Evolutionary conservation across 2,329 filamentous ascomycete genomes (phyloP).

Genomic region (Fusarium guadeloupense): DNA sequence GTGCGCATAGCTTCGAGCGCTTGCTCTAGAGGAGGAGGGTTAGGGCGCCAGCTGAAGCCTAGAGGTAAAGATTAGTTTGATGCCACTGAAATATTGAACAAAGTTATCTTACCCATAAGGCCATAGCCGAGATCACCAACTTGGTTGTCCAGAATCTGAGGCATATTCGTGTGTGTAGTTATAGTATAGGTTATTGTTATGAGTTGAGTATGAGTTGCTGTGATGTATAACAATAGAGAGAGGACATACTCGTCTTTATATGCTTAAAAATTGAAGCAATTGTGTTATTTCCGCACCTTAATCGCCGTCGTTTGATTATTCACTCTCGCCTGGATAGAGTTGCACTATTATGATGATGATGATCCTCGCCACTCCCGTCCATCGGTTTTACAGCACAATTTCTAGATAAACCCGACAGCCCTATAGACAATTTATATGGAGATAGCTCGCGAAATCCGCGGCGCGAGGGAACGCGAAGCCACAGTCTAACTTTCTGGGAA

Average conservation of each 20-base stretch:
- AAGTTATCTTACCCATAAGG: constrained; percentile 58
- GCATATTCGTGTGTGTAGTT: constrained; percentile 25
- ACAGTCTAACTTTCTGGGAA: no score
- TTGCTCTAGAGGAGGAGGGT: constrained; percentile 55
- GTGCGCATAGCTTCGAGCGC: constrained; percentile 65
- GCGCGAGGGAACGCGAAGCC: not conserved
- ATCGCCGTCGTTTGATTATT: not conserved
- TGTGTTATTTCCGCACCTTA: not conserved
- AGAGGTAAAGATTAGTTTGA: not conserved
- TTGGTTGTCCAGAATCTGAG: constrained; percentile 52
- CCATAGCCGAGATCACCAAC: constrained; percentile 63
- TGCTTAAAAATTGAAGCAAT: not conserved
- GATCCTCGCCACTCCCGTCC: not conserved
- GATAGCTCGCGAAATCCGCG: not conserved
- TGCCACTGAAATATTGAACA: not conserved
- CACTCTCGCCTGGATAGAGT: not conserved
- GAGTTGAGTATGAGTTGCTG: not conserved
- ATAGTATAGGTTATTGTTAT: not conserved
- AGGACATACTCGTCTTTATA: not conserved
- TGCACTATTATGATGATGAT: not conserved
- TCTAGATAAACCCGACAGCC: constrained; percentile 9
- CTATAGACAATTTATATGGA: not conserved
- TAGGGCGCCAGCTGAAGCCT: constrained; percentile 57
- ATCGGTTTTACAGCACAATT: constrained; percentile 8
- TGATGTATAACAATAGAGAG: not conserved